These are phyloP conservation scores for Trichoderma polysporum DNA, from an alignment of 2,329 filamentous ascomycete species.

Conservation along the genomic window DNA sequence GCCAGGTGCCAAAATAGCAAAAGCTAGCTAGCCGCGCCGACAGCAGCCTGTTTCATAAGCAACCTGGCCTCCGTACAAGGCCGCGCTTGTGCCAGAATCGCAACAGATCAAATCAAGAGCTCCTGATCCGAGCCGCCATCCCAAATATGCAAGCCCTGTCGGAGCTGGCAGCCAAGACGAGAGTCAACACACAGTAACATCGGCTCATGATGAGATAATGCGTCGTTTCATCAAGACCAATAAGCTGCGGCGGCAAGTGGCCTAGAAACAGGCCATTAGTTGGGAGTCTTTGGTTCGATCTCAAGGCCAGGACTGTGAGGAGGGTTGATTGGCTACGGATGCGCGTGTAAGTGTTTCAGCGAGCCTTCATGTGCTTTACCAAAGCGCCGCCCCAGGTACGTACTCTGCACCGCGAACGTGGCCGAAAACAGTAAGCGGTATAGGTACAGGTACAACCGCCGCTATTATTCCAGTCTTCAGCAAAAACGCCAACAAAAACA, in stretches of 20 bases:
- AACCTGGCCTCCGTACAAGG: background rate
- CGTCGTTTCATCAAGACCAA: slow-evolving; percentile 2
- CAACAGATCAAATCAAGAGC: background rate
- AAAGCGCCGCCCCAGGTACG: background rate
- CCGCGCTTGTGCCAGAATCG: slow-evolving; percentile 10
- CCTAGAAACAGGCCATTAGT: background rate
- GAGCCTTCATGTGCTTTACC: background rate
- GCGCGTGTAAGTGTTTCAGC: slow-evolving; percentile 20
- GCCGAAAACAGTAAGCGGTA: no score
- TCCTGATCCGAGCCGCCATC: slow-evolving; percentile 14
- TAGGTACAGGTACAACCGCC: background rate
- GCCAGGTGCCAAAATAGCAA: background rate
- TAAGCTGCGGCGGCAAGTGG: slow-evolving; percentile 11
- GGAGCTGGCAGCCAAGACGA: background rate
- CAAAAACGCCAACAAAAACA: background rate
- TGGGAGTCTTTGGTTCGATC: slow-evolving; percentile 1
- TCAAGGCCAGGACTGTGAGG: slow-evolving; percentile 13
- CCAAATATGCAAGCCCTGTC: background rate
- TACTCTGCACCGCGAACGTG: background rate
- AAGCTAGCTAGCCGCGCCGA: slow-evolving; percentile 14
- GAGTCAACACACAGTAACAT: background rate
- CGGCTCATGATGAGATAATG: background rate
- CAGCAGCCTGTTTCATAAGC: slow-evolving; percentile 16
- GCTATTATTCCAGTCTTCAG: background rate
- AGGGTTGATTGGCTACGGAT: slow-evolving; percentile 18